Conservation (phyloP, 495 filamentous ascomycete species). For the Lasiosphaeria ovina region DNA sequence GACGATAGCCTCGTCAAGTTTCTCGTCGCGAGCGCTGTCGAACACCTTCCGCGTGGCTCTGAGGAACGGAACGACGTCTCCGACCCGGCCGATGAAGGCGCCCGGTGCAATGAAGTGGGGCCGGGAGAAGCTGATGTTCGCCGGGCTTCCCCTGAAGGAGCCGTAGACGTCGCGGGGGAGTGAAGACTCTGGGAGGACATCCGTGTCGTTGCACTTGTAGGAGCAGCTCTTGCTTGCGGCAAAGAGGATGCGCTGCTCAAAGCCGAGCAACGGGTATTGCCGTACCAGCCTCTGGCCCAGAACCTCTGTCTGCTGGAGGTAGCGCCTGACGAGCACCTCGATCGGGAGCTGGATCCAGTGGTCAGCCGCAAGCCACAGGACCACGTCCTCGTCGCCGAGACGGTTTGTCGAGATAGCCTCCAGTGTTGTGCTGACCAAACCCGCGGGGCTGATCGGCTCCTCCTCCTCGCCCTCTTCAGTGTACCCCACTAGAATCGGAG, state of each 20-base stretch:
- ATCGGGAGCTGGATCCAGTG: conserved; percentile 11
- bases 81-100: conserved; percentile 8
- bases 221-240: conserved; percentile 4
- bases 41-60: not conserved
- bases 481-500: conserved; percentile 13
- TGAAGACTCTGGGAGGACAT: conserved; percentile 9
- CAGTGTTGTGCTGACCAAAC: not conserved
- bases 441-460: not conserved
- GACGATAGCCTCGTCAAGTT: not conserved
- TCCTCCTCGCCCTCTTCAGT: not conserved
- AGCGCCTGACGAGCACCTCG: conserved; percentile 14
- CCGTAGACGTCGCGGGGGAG: conserved; percentile 12
- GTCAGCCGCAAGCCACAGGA: conserved; percentile 11
- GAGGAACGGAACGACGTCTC: conserved; percentile 3
- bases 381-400: not conserved
- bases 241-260: conserved; percentile 7
- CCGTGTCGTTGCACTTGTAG: not conserved
- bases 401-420: not conserved
- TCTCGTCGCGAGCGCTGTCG: not conserved
- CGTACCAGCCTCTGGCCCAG: not conserved
- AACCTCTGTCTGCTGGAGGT: conserved; percentile 13
- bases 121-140: conserved; percentile 1
- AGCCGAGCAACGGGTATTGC: conserved; percentile 1
- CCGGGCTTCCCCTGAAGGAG: not conserved
- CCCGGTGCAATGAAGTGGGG: conserved; percentile 5